Percentiles rank a stretch among this genome's conserved stretches.
These are phyloP conservation scores for Apiospora rasikravindrae DNA, from an alignment of 2,329 filamentous ascomycete genomes.

Conservation along the genomic window DNA sequence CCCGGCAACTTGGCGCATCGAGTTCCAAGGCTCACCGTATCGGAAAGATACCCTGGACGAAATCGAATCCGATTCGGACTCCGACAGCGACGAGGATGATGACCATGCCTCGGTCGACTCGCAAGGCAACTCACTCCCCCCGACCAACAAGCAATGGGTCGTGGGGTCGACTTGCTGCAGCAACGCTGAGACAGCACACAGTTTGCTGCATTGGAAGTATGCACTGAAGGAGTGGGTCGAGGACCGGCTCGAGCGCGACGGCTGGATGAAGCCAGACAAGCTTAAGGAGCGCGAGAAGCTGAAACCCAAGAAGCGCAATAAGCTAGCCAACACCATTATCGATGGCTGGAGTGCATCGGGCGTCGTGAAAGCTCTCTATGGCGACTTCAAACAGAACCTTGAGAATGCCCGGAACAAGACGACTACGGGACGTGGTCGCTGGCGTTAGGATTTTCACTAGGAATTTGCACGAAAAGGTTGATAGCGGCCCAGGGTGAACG, in stretches of 20 bases:
- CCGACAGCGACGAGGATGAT: conserved; percentile 35
- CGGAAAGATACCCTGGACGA: conserved; percentile 68
- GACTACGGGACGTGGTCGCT: conserved; percentile 35
- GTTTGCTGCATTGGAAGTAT: conserved; percentile 76
- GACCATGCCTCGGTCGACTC: conserved; percentile 44
- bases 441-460: conserved; percentile 16
- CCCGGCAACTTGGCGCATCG: conserved; percentile 67
- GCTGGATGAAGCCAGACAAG: conserved; percentile 61
- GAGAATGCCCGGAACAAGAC: conserved; percentile 59
- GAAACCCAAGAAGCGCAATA: conserved; percentile 62
- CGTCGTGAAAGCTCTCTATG: conserved; percentile 66
- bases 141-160: conserved; percentile 46
- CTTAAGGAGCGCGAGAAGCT: conserved; percentile 66
- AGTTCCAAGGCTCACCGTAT: conserved; percentile 71
- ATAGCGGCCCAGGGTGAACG: not conserved
- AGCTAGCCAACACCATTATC: conserved; percentile 67
- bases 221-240: conserved; percentile 76
- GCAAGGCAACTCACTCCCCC: conserved; percentile 43
- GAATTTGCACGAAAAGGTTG: not conserved
- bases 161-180: conserved; percentile 48
- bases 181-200: conserved; percentile 71
- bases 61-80: conserved; percentile 50
- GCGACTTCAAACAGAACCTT: conserved; percentile 68
- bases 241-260: conserved; percentile 61
- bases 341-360: conserved; percentile 65